A percentile compares a stretch with the other conserved stretches of the same genome.
phyloP scores from a whole-genome alignment of 176 grass and related monocot species.

The Stipa capillata region DNA sequence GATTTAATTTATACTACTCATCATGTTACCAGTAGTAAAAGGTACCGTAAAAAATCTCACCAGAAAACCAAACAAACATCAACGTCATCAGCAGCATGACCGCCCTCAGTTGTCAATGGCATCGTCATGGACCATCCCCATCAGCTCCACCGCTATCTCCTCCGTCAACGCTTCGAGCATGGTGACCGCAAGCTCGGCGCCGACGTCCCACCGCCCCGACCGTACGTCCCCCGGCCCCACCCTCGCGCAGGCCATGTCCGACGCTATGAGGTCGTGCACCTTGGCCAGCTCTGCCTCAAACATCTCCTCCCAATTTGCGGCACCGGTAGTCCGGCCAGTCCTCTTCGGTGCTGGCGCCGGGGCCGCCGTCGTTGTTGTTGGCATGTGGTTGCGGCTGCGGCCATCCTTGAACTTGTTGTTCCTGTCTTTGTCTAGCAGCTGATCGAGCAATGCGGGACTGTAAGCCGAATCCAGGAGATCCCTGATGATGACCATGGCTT shows the following conservation, averaged over 20 bases:
- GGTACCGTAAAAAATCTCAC: no score
- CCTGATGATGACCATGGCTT: constrained; percentile 1
- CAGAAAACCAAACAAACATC: neutral
- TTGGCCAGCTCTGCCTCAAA: neutral
- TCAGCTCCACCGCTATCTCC: constrained; percentile 24
- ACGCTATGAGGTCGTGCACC: neutral
- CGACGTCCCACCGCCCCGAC: neutral
- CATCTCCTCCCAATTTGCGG: neutral
- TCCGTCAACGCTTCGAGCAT: constrained; percentile 29
- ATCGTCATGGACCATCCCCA: neutral
- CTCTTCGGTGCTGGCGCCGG: neutral
- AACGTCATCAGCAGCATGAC: neutral
- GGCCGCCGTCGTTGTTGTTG: no score
- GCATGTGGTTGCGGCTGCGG: neutral
- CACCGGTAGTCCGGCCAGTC: neutral
- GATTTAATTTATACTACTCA: no score
- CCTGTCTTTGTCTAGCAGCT: neutral
- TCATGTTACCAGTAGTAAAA: no score
- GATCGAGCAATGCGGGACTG: neutral
- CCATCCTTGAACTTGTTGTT: neutral
- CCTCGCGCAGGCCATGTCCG: neutral
- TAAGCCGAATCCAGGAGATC: neutral
- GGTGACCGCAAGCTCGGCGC: neutral
- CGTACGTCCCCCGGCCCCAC: neutral
- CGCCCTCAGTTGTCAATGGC: neutral